phyloP scores from a whole-genome alignment of 305 asterid genomes.

The Coffea humblotiana region DNA sequence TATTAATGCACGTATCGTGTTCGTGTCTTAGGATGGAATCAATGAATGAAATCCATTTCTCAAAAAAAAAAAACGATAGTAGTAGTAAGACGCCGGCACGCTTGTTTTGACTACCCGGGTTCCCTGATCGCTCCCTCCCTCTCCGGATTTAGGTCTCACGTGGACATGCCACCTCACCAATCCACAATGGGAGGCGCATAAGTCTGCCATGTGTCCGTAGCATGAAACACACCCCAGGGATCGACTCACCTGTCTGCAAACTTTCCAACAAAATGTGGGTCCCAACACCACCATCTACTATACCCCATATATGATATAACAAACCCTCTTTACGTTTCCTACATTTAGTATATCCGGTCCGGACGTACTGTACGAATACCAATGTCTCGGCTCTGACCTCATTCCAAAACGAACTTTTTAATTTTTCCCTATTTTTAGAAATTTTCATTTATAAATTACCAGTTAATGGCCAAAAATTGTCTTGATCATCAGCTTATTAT shows the following conservation, averaged over 20 bases:
- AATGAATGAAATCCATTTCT: too few relatives aligned
- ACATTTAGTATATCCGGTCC: slow-evolving; percentile 12
- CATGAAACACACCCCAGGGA: slow-evolving; percentile 15
- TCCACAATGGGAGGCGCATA: not conserved
- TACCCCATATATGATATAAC: not conserved
- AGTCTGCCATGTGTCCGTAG: slow-evolving; percentile 35
- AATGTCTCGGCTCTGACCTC: too few relatives aligned
- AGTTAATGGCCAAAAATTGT: too few relatives aligned
- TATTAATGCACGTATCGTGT: too few relatives aligned
- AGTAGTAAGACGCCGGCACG: too few relatives aligned
- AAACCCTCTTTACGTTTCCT: slow-evolving; percentile 5
- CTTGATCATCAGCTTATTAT: too few relatives aligned
- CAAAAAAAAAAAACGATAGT: too few relatives aligned
- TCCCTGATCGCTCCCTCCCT: not conserved
- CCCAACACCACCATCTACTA: not conserved
- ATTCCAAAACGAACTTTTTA: not conserved
- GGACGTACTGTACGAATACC: not conserved
- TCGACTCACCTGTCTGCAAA: slow-evolving; percentile 22
- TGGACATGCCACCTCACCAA: slow-evolving; percentile 27
- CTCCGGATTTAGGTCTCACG: not conserved
- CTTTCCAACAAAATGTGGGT: slow-evolving; percentile 33
- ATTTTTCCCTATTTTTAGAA: not conserved
- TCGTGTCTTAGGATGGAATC: too few relatives aligned
- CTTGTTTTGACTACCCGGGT: too few relatives aligned
- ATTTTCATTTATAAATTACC: too few relatives aligned